Evolutionary conservation across 2,329 filamentous ascomycete species (phyloP).

Genomic region (Pyricularia sp.): DNA sequence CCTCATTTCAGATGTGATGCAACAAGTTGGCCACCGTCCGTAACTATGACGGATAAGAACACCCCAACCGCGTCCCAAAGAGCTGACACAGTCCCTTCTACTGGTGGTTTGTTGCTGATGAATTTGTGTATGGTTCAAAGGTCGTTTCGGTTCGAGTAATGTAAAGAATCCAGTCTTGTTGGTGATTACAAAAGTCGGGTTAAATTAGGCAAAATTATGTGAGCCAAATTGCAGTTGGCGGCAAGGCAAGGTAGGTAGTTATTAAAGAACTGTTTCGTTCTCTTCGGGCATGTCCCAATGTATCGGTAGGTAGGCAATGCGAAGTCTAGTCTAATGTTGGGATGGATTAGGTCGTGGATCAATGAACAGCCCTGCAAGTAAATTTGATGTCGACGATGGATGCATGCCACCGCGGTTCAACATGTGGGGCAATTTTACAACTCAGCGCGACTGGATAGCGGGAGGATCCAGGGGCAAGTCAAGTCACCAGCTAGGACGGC

Average conservation of each 20-base stretch:
- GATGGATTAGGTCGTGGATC: not conserved
- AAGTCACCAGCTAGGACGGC: not conserved
- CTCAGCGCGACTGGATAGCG: not conserved
- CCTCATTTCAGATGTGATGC: conserved; percentile 1
- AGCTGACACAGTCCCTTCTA: not conserved
- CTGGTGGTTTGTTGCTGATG: not conserved
- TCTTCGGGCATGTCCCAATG: not conserved
- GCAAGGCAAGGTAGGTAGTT: not conserved
- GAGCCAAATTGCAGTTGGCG: not conserved
- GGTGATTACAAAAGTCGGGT: not conserved
- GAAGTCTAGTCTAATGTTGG: not conserved
- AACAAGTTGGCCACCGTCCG: not conserved
- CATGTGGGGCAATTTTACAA: not conserved
- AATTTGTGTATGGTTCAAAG: not conserved
- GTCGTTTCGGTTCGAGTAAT: not conserved
- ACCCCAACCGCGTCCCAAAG: not conserved
- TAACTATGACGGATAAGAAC: not conserved
- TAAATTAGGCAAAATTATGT: not conserved
- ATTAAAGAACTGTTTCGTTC: not conserved
- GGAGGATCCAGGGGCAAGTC: not conserved
- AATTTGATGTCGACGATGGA: not conserved
- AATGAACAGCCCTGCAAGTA: not conserved
- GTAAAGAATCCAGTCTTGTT: not conserved
- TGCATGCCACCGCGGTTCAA: not conserved
- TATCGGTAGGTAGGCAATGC: not conserved